Evolutionary conservation across 1,284 basidiomycete species (phyloP).

Genomic region (Kalmanozyma brasiliensis): DNA sequence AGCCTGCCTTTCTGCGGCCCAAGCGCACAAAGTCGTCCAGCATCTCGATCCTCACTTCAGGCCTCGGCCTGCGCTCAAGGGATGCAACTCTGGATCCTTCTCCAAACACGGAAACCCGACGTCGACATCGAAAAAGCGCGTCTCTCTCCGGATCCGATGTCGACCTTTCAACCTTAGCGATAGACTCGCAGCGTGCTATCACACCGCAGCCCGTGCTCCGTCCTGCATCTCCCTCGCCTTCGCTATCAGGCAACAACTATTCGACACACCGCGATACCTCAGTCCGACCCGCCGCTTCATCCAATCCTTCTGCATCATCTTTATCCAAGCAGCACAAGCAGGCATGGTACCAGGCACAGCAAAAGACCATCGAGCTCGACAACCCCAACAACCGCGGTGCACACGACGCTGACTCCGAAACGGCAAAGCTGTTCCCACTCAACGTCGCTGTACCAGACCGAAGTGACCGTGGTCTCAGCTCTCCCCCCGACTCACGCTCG

Average conservation of each 20-base stretch:
- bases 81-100: slow-evolving; percentile 5
- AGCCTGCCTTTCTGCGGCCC: slow-evolving; percentile 28
- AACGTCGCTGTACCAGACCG: slow-evolving; percentile 12
- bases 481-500: slow-evolving; percentile 8
- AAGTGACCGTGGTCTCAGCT: slow-evolving; percentile 3
- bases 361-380: slow-evolving; percentile 46
- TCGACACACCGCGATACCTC: slow-evolving; percentile 1
- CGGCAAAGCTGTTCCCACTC: slow-evolving; percentile 31
- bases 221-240: slow-evolving; percentile 33
- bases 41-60: slow-evolving; percentile 44
- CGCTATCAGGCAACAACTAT: slow-evolving; percentile 20
- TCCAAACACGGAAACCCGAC: slow-evolving; percentile 1
- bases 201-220: slow-evolving; percentile 26
- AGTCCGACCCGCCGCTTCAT: neutral
- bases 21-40: slow-evolving; percentile 46
- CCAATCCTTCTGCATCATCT: slow-evolving; percentile 1
- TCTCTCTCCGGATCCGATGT: slow-evolving; percentile 34
- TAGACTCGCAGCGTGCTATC: slow-evolving; percentile 13
- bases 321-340: slow-evolving; percentile 41
- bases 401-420: slow-evolving; percentile 6
- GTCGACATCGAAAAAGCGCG: slow-evolving; percentile 36
- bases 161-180: slow-evolving; percentile 16
- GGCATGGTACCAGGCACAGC: slow-evolving; percentile 52
- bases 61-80: slow-evolving; percentile 18
- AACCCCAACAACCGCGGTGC: slow-evolving; percentile 18